Percentiles rank a stretch among this genome's conserved stretches.
Evolutionary conservation across 2,329 filamentous ascomycete genomes (phyloP).

Genomic region (Lomentospora prolificans): DNA sequence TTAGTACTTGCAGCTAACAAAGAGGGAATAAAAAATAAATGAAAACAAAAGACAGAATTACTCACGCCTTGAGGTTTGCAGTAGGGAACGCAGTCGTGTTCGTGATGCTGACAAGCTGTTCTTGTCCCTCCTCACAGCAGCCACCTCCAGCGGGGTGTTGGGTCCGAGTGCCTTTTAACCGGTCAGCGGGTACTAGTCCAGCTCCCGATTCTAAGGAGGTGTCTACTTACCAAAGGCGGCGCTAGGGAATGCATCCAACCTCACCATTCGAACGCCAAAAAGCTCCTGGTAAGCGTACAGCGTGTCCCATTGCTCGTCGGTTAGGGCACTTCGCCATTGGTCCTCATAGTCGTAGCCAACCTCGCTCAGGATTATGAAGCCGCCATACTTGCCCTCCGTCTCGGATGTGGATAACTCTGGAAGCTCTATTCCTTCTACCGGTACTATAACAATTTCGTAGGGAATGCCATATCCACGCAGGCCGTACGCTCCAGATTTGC

Average conservation of each 20-base stretch:
- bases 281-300: constrained; percentile 47
- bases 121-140: constrained; percentile 37
- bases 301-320: constrained; percentile 42
- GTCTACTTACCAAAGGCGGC: constrained; percentile 33
- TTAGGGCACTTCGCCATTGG: constrained; percentile 42
- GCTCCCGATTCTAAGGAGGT: background rate
- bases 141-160: constrained; percentile 17
- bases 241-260: constrained; percentile 46
- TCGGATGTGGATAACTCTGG: constrained; percentile 39
- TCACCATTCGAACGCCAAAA: constrained; percentile 51
- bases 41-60: background rate
- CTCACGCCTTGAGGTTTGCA: constrained; percentile 38
- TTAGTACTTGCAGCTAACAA: too few relatives aligned
- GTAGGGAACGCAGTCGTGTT: constrained; percentile 42
- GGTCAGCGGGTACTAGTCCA: background rate
- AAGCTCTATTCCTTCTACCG: constrained; percentile 38
- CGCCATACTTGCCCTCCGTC: constrained; percentile 46
- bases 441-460: constrained; percentile 44
- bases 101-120: constrained; percentile 43
- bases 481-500: constrained; percentile 37
- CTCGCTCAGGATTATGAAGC: constrained; percentile 45
- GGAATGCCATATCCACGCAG: constrained; percentile 53
- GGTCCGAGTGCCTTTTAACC: background rate
- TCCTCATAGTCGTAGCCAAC: constrained; percentile 43
- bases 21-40: too few relatives aligned